These are phyloP conservation scores for Aristolochia contorta DNA, from an alignment of 164 flowering plant species.

Conservation along the genomic window DNA sequence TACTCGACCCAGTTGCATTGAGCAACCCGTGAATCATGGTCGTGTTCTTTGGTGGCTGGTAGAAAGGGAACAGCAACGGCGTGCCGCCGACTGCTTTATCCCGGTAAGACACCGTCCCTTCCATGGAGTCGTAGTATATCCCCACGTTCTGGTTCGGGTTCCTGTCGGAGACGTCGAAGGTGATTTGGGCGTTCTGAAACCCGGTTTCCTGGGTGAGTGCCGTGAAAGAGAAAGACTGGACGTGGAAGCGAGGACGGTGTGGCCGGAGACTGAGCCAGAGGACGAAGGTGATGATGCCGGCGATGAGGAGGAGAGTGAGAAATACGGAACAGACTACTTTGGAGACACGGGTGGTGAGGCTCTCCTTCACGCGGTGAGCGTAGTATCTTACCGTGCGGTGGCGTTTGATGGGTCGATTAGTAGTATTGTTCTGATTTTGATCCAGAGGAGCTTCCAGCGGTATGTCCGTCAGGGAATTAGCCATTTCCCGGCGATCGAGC, in stretches of 20 bases:
- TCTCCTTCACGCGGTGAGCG: conserved; percentile 62
- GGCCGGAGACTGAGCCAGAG: conserved; percentile 86
- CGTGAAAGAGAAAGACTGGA: conserved; percentile 46
- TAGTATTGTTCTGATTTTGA: conserved; percentile 9
- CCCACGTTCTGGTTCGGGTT: conserved; percentile 68
- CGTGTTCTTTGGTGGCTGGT: conserved; percentile 68
- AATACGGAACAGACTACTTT: conserved; percentile 60
- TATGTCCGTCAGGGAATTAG: conserved; percentile 6
- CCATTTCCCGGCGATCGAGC: conserved; percentile 2
- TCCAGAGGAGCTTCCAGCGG: conserved; percentile 7
- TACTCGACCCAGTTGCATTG: conserved; percentile 36
- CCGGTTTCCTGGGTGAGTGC: conserved; percentile 36
- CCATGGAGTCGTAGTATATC: conserved; percentile 44
- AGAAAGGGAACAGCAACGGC: conserved; percentile 34
- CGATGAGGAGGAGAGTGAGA: conserved; percentile 37
- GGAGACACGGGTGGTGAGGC: conserved; percentile 53
- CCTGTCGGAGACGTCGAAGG: conserved; percentile 51
- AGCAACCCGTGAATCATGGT: conserved; percentile 28
- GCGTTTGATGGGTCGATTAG: conserved; percentile 18
- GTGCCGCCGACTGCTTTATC: conserved; percentile 40
- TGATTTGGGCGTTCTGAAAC: conserved; percentile 32
- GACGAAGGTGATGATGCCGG: conserved; percentile 61
- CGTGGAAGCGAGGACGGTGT: conserved; percentile 70
- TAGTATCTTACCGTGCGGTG: conserved; percentile 48
- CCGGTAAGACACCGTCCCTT: conserved; percentile 36